A percentile compares a stretch with the other conserved stretches of the same genome.
These are phyloP conservation scores for Penicillium capsulatum DNA, from an alignment of 2,329 filamentous ascomycete genomes.

Conservation along the genomic window DNA sequence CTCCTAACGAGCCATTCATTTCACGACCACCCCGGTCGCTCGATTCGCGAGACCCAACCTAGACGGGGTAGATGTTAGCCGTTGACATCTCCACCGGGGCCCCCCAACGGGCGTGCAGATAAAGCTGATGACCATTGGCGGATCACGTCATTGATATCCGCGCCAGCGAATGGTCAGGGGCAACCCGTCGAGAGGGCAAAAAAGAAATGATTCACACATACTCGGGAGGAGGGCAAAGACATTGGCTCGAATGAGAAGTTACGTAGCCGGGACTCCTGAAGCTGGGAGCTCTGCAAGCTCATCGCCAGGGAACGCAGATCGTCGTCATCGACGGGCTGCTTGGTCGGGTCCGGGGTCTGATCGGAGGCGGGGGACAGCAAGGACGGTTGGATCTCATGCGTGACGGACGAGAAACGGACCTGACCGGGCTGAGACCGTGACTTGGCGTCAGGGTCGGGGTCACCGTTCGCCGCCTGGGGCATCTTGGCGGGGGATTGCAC, in stretches of 20 bases:
- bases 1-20: slow-evolving; percentile 60
- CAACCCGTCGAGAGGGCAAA: neutral
- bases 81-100: neutral
- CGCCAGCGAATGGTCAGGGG: neutral
- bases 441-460: slow-evolving; percentile 28
- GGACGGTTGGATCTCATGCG: slow-evolving; percentile 63
- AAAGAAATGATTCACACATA: slow-evolving; percentile 27
- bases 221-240: slow-evolving; percentile 63
- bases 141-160: neutral
- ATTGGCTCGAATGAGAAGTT: slow-evolving; percentile 88
- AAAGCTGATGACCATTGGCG: neutral
- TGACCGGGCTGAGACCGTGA: slow-evolving; percentile 31
- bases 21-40: slow-evolving; percentile 55
- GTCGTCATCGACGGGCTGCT: slow-evolving; percentile 46
- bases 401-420: slow-evolving; percentile 68
- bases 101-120: neutral
- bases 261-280: slow-evolving; percentile 78
- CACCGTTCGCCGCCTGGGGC: slow-evolving; percentile 22
- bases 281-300: slow-evolving; percentile 65
- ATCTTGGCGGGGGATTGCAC: slow-evolving; percentile 23
- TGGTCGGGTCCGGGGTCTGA: slow-evolving; percentile 13
- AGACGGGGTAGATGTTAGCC: slow-evolving; percentile 10
- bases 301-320: slow-evolving; percentile 68
- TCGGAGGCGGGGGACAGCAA: slow-evolving; percentile 21
- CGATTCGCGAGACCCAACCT: slow-evolving; percentile 51